Conservation (phyloP, 768 basidiomycete genomes). For the Podaxis rugospora region DNA sequence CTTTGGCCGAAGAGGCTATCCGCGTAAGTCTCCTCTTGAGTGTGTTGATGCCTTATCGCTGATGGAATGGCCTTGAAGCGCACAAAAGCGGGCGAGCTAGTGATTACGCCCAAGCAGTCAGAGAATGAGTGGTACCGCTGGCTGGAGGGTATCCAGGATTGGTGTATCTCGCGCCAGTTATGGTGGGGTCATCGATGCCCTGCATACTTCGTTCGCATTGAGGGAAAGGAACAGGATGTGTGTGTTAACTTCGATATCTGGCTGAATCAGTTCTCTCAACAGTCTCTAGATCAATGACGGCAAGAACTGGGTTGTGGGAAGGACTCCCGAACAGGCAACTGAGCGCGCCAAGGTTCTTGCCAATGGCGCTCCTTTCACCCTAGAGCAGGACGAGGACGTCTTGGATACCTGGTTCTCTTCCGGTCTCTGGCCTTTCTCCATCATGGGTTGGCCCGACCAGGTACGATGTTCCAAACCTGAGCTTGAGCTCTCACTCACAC, state of each 20-base stretch:
- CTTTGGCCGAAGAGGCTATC: slow-evolving; percentile 85
- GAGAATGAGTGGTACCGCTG: slow-evolving; percentile 96
- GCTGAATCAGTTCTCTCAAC: background rate
- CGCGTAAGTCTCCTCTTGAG: slow-evolving; percentile 42
- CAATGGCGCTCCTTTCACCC: slow-evolving; percentile 57
- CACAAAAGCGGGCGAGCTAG: slow-evolving; percentile 81
- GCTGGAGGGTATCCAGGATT: slow-evolving; percentile 94
- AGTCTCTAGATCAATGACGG: slow-evolving; percentile 53
- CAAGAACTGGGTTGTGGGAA: slow-evolving; percentile 89
- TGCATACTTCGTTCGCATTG: slow-evolving; percentile 86
- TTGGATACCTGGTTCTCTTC: slow-evolving; percentile 99
- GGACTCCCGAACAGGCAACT: slow-evolving; percentile 71
- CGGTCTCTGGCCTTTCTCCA: slow-evolving; percentile 95
- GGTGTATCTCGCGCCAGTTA: slow-evolving; percentile 98
- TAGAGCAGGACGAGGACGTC: slow-evolving; percentile 95
- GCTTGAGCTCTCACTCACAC: slow-evolving; percentile 9
- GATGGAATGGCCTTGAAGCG: slow-evolving; percentile 45
- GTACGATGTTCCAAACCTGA: slow-evolving; percentile 28
- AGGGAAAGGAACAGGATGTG: slow-evolving; percentile 69
- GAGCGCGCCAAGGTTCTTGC: slow-evolving; percentile 70
- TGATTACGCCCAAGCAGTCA: slow-evolving; percentile 77
- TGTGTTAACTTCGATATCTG: slow-evolving; percentile 16
- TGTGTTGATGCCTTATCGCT: background rate
- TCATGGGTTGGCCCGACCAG: slow-evolving; percentile 96
- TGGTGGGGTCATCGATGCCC: slow-evolving; percentile 99